Evolutionary conservation across 441 rosid genomes (phyloP), one percentile per base, ranked within the genome.

Genomic region (Populus hybrid): DNA sequence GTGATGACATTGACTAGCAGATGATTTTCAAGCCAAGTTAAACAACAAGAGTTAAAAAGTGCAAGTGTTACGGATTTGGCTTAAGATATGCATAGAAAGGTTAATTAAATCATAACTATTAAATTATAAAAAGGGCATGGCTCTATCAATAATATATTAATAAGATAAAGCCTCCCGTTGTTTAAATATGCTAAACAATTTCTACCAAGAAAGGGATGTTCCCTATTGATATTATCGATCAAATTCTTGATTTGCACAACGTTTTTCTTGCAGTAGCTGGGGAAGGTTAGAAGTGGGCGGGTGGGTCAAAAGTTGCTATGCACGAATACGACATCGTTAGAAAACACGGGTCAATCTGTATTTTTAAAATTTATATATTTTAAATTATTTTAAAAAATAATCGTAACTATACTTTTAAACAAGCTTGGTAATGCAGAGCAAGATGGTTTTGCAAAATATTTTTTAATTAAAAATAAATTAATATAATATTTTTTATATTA

Each of bases 361-460:
- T n/a, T n/a, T n/a, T n/a, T n/a, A n/a, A n/a, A n/a, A n/a, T n/a
- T n/a, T n/a, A n/a, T n/a, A n/a, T n/a, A n/a, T n/a, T n/a, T n/a
- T n/a, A n/a, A n/a, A n/a, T n/a, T n/a, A n/a, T n/a, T n/a, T n/a
- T n/a, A n/a, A n/a, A n/a, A n/a, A n/a, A n/a, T n/a, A n/a, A n/a
- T n/a, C n/a, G n/a, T n/a, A n/a, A n/a, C n/a, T n/a, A n/a, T n/a
- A n/a, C n/a, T n/a, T n/a, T n/a, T n/a, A 24, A 24, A 24, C 24
- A 24, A 29, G 0, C 3, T 29, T 3, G 0, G 4, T 3, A 29
- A 29, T 29, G 3, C 0, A 0, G 0, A 29, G 4, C 4, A 29
- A 3, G n/a, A 3, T 29, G 31, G 31, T 29, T 29, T 29, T 3
- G 31, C 4, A 29, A 29, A 29, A 29, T 29, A 29, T 29, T 29